Conservation (phyloP, 148 eudicot genomes). For the Gaultheria prostrata region DNA sequence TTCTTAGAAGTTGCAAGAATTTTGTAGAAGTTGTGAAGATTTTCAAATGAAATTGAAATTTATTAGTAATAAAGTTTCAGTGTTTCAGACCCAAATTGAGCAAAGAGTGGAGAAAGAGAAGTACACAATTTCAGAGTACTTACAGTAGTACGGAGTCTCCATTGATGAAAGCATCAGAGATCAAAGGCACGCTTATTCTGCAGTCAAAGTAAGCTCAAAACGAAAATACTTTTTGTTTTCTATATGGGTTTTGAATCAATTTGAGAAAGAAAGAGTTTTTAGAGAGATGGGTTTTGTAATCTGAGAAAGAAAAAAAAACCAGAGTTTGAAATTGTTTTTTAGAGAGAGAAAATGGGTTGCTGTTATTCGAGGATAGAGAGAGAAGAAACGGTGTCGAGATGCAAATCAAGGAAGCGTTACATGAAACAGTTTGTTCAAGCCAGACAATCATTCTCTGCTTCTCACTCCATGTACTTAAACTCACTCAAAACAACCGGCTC, state of each 20-base stretch:
- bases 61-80: neutral
- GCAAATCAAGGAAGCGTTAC: conserved; percentile 74
- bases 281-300: neutral
- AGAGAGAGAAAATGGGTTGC: conserved; percentile 57
- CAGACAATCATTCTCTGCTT: conserved; percentile 54
- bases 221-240: neutral
- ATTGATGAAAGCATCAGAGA: conserved; percentile 11
- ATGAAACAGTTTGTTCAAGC: conserved; percentile 76
- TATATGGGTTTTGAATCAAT: neutral
- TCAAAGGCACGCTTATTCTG: neutral
- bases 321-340: neutral
- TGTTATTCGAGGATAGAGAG: conserved; percentile 68
- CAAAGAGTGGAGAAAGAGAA: neutral
- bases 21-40: neutral
- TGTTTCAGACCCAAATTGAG: neutral
- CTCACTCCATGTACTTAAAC: conserved; percentile 62
- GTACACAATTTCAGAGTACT: neutral
- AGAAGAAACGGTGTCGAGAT: conserved; percentile 80
- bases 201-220: neutral
- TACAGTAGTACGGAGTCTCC: neutral
- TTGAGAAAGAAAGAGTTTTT: neutral
- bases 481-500: conserved; percentile 68
- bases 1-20: neutral
- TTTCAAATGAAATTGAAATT: neutral
- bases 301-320: neutral